Evolutionary conservation across 2,329 filamentous ascomycete genomes (phyloP), one percentile per base, ranked within the genome.

Genomic region (Xylariaceae sp.): DNA sequence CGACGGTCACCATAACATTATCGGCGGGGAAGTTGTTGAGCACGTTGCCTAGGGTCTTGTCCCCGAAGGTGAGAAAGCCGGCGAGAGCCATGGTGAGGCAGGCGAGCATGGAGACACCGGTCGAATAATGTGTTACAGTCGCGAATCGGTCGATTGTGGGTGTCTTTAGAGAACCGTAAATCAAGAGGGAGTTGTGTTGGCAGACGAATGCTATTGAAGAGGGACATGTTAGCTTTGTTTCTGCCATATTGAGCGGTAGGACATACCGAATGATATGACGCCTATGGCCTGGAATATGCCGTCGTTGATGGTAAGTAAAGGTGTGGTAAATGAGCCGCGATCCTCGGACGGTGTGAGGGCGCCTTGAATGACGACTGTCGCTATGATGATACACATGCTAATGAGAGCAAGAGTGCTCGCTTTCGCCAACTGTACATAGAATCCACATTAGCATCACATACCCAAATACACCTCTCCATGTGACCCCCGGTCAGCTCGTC

Each of bases 281-380:
- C 93, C 93, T 59, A 98, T 90, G 19, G 93, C 92, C 67, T 97
- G 91, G 61, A 97, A 94, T 47, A 98, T 83, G 38, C 92, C 93
- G 21, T 77, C 75, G 60, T 95, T 94, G 56, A 97, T 75, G n/a
- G 85, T 80, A 46, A 96, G 70, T 29, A 90, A 67, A 14, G 83
- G 78, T 45, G 77, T 80, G 51, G 75, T 79, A 44, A 96, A 80
- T 22, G 80, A 76, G 3, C 93, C 93, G 53, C 82, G 79, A 14
- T 82, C 75, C 42, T 89, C 85, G 20, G 75, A 61, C 5, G 91
- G 86, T 10, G 90, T 86, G 44, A 86, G 72, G 45, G 84, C 76
- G 3, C 89, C 86, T 70, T 98, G 90, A 0, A 88, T 85, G 22
- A 97, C 72, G 20, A 98, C 88, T 0, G 93, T 93, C 40, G 90